Base-by-base conservation (phyloP, 345 rosid species). In the Gossypium raimondii region DNA sequence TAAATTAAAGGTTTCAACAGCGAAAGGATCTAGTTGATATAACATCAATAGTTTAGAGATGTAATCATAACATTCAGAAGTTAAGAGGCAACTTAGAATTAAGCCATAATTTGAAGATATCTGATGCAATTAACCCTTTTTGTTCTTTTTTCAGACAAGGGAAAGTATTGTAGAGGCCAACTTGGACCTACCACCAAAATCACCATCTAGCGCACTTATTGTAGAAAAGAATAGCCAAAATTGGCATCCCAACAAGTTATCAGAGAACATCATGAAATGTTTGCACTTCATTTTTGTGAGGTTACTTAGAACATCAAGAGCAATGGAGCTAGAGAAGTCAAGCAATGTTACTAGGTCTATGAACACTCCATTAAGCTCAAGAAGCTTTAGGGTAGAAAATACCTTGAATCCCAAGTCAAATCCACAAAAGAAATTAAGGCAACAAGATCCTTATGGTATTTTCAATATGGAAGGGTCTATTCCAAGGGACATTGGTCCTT, bases 401-500 rank as follows among this genome's bases (percentile, higher is more conserved):
- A 76, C 79, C 51, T 60, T 80, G 38, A 88, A 78, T 82, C 81
- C 90, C 7, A 88, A 88, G 77, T 79, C 93, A 65, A 89, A 78
- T 80, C 50, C 77, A 50, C 87, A 67, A 44, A 89, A 78, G 73
- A 92, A 87, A 79, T 88, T 89, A 9, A 89, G 97, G 74, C 98
- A 94, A 70, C 97, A 89, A 62, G 95, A 94, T 74, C 98, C 98
- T 0, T 91, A 90, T 64, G 93, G 94, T 1, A 84, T 94, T 75
- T 94, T 94, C 57, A 73, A 91, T 16, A 72, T 78, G 69, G 97
- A 94, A 76, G 89, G 87, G 73, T 89, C 95, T 44, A 85, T 94
- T 72, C 92, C 93, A 2, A 88, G 98, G 70, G 97, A 92, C 65
- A 84, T 94, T 74, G 97, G 98, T 59, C 97, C 92, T 66, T 92